Percentiles rank a stretch among this genome's conserved stretches.
Evolutionary conservation across 1,284 basidiomycete genomes (phyloP).

Genomic region (Austroboletus novae-zelandiae): DNA sequence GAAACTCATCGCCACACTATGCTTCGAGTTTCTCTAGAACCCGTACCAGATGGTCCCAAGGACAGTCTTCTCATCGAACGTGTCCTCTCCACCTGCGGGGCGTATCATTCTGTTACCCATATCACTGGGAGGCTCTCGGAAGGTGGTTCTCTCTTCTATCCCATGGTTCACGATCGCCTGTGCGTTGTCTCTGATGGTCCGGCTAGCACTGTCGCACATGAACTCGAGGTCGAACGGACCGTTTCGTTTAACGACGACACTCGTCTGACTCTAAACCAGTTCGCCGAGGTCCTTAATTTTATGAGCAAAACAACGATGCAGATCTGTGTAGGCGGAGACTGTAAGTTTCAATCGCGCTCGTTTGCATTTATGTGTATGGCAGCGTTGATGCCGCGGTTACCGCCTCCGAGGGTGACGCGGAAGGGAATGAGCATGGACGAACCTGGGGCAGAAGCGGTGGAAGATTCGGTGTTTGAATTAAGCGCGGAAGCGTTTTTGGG

Average conservation of each 20-base stretch:
- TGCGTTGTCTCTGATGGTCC: background rate
- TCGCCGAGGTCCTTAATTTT: constrained; percentile 11
- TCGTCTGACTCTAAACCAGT: constrained; percentile 5
- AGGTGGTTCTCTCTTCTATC: constrained; percentile 5
- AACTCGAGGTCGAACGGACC: constrained; percentile 11
- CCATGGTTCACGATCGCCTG: constrained; percentile 7
- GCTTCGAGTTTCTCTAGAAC: background rate
- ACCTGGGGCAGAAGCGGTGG: background rate
- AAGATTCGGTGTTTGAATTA: constrained; percentile 10
- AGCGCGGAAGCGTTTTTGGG: constrained; percentile 5
- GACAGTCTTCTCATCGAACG: constrained; percentile 16
- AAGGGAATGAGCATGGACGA: background rate
- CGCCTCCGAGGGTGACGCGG: background rate
- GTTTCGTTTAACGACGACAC: background rate
- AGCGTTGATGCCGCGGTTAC: constrained; percentile 9
- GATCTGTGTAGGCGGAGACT: constrained; percentile 8
- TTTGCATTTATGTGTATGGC: constrained; percentile 19
- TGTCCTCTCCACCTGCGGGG: constrained; percentile 8
- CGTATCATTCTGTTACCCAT: constrained; percentile 8
- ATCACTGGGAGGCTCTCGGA: constrained; percentile 2
- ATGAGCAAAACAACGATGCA: constrained; percentile 5
- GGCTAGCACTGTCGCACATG: background rate
- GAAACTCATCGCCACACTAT: constrained; percentile 7
- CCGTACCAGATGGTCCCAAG: background rate
- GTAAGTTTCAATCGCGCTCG: constrained; percentile 13